Evolutionary conservation across 345 rosid genomes (phyloP).

Genomic region (Eucalyptus pumila): DNA sequence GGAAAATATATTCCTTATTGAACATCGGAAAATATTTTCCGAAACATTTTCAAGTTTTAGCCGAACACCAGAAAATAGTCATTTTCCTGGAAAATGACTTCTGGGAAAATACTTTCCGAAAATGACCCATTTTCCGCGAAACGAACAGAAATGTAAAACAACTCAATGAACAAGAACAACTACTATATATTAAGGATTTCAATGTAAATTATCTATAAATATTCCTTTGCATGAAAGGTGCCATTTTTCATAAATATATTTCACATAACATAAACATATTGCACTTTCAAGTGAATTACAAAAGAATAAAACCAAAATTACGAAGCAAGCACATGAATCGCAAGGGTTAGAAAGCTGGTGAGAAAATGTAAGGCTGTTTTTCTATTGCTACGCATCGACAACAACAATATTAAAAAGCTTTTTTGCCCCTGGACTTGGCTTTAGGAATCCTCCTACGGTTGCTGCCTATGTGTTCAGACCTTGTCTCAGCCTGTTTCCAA

Average conservation of each 20-base stretch:
- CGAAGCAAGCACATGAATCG: not conserved
- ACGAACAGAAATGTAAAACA: not conserved
- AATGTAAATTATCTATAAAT: not conserved
- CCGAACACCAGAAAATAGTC: too few species aligned
- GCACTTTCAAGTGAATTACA: not conserved
- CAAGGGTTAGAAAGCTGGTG: not conserved
- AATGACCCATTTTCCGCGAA: too few species aligned
- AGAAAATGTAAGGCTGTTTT: not conserved
- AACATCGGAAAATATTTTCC: too few species aligned
- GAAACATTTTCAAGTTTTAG: too few species aligned
- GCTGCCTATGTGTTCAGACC: not conserved
- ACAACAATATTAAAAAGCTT: not conserved
- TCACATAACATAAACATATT: not conserved
- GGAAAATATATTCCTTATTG: too few species aligned
- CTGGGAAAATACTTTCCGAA: too few species aligned
- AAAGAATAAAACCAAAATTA: not conserved
- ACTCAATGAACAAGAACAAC: not conserved
- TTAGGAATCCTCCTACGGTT: not conserved
- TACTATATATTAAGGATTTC: not conserved
- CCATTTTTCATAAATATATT: not conserved
- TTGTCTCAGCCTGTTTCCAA: not conserved
- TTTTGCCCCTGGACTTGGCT: not conserved
- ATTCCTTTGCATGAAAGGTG: fast-evolving
- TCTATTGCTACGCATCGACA: not conserved
- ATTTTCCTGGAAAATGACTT: too few species aligned